Evolutionary conservation across 106 monocot genomes (phyloP).

Genomic region (Acorus gramineus): DNA sequence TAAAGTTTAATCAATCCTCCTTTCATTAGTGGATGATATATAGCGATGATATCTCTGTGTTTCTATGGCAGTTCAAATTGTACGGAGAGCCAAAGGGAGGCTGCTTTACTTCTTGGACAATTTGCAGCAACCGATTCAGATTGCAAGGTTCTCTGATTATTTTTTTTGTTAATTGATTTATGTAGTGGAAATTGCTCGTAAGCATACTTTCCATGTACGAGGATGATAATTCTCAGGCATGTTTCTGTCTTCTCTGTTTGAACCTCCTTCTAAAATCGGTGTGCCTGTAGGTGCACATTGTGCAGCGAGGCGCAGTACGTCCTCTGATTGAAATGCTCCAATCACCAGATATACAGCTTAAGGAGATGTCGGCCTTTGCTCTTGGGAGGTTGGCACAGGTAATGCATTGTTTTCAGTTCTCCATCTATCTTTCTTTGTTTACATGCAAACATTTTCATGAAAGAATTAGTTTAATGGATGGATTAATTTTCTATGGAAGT

Average conservation of each 20-base stretch:
- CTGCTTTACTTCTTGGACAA: constrained; percentile 90
- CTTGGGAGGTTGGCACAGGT: constrained; percentile 99
- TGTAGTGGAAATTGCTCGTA: no score
- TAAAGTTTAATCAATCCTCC: not conserved
- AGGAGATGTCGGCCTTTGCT: constrained; percentile 99
- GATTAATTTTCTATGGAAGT: no score
- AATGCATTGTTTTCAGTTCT: constrained; percentile 1
- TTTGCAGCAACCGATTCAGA: constrained; percentile 99
- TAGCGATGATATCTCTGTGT: no score
- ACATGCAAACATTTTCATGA: no score
- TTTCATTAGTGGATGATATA: no score
- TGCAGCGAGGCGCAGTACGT: constrained; percentile 82
- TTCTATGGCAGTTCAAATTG: constrained; percentile 69
- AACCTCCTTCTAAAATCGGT: not conserved
- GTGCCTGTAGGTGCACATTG: constrained; percentile 77
- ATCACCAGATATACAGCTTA: constrained; percentile 86
- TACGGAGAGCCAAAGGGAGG: constrained; percentile 93
- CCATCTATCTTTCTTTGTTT: no score
- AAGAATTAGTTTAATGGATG: no score
- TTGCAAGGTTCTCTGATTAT: constrained; percentile 64
- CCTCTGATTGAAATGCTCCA: constrained; percentile 95
- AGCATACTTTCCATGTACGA: not conserved
- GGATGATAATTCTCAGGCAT: not conserved
- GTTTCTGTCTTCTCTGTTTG: not conserved
- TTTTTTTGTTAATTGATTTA: not conserved